Conservation (phyloP, 257 asterid genomes). For the Rehmannia glutinosa region DNA sequence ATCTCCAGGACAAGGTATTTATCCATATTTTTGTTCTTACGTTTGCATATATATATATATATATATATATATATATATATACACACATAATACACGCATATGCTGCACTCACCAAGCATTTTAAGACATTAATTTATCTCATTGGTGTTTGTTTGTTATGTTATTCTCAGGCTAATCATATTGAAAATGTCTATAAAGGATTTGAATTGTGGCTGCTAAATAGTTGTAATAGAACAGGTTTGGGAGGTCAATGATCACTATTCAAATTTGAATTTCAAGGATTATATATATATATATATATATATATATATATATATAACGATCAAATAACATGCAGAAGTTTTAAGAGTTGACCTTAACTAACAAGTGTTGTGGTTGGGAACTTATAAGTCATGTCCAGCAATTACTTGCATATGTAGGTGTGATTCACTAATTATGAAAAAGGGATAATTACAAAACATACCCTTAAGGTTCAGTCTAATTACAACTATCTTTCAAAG, state of each 20-base stretch:
- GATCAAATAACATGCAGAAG: neutral
- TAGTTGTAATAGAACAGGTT: too few species aligned
- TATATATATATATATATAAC: too few species aligned
- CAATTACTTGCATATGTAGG: neutral
- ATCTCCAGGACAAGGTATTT: conserved; percentile 85
- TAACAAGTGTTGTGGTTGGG: neutral
- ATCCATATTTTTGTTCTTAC: neutral
- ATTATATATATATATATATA: too few species aligned
- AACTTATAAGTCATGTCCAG: neutral
- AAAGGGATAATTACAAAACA: too few species aligned
- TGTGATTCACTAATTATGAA: neutral
- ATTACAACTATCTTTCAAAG: too few species aligned
- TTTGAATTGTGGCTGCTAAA: too few species aligned
- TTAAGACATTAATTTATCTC: too few species aligned
- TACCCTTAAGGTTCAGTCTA: too few species aligned
- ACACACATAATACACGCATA: neutral
- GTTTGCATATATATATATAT: neutral
- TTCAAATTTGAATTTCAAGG: neutral
- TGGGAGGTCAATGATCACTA: neutral
- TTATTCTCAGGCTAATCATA: neutral
- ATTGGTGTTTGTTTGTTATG: neutral
- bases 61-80: too few species aligned
- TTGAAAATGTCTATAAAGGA: too few species aligned
- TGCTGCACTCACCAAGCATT: neutral
- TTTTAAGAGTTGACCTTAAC: neutral